Conservation (phyloP, 148 eudicot genomes). For the Spergularia bocconei region DNA sequence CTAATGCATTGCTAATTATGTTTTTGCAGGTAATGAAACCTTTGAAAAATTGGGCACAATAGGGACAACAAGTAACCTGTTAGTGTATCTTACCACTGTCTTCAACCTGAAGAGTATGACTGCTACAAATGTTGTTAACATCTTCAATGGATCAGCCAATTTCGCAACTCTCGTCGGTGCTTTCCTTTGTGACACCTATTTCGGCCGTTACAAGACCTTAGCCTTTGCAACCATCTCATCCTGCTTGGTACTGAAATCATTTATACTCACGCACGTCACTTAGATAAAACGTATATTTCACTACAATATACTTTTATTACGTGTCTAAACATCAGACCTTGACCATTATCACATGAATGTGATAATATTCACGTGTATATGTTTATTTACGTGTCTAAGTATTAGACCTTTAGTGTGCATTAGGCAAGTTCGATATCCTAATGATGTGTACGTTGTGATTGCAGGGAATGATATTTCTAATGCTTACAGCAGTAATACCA, state of each 20-base stretch:
- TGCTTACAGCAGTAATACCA: conserved; percentile 47
- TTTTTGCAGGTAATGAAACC: conserved; percentile 52
- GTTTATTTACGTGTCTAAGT: no score
- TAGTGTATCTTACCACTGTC: conserved; percentile 56
- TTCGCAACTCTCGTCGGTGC: conserved; percentile 57
- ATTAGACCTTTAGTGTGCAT: no score
- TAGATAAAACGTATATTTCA: not conserved
- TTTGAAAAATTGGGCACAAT: conserved; percentile 67
- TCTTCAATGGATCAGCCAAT: conserved; percentile 57
- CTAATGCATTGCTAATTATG: not conserved
- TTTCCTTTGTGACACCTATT: conserved; percentile 54
- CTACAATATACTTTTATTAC: no score
- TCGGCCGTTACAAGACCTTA: conserved; percentile 54
- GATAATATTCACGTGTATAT: no score
- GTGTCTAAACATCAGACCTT: no score
- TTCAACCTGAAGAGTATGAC: conserved; percentile 52
- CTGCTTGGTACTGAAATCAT: conserved; percentile 29
- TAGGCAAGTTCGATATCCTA: not conserved
- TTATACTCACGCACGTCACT: not conserved
- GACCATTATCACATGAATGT: no score
- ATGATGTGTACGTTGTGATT: not conserved
- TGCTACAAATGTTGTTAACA: conserved; percentile 46
- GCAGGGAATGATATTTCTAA: conserved; percentile 48
- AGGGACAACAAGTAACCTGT: conserved; percentile 53
- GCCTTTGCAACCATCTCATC: conserved; percentile 44